These are phyloP conservation scores for Avena insularis DNA, from an alignment of 176 grass and related monocot species.

Conservation along the genomic window DNA sequence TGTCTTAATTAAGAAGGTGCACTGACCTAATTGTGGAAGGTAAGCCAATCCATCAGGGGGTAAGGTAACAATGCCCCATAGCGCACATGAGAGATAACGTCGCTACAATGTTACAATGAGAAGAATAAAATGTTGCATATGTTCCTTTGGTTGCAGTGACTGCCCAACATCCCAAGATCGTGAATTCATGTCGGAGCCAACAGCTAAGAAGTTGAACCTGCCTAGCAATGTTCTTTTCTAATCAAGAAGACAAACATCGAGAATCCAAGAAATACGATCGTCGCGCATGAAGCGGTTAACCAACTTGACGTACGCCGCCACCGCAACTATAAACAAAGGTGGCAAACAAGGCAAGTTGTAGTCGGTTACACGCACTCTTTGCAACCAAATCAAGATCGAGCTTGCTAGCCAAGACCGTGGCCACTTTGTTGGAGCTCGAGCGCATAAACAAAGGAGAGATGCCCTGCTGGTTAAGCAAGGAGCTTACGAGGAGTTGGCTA, in stretches of 20 bases:
- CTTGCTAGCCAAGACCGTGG: not conserved
- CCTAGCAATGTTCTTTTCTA: too few species aligned
- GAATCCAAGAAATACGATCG: not conserved
- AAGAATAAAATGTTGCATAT: too few species aligned
- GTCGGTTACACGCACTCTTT: not conserved
- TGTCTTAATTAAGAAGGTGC: not conserved
- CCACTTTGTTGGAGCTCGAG: not conserved
- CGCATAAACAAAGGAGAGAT: not conserved
- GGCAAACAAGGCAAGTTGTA: not conserved
- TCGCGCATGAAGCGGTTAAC: not conserved
- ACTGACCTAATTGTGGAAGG: not conserved
- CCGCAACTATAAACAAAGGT: not conserved
- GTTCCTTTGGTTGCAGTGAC: too few species aligned
- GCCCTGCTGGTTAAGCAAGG: not conserved
- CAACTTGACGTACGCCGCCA: not conserved
- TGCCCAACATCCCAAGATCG: too few species aligned
- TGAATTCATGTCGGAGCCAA: too few species aligned
- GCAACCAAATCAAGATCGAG: not conserved
- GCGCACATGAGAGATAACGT: not conserved
- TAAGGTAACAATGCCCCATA: conserved; percentile 37
- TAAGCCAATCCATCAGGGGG: not conserved
- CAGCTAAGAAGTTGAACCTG: too few species aligned
- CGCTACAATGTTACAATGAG: too few species aligned
- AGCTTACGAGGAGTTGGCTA: not conserved
- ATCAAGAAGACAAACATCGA: not conserved